Percentiles rank a stretch among this genome's conserved stretches.
Conservation (phyloP, 202 grass and related monocot species). For the Schoenoplectus tabernaemontani region DNA sequence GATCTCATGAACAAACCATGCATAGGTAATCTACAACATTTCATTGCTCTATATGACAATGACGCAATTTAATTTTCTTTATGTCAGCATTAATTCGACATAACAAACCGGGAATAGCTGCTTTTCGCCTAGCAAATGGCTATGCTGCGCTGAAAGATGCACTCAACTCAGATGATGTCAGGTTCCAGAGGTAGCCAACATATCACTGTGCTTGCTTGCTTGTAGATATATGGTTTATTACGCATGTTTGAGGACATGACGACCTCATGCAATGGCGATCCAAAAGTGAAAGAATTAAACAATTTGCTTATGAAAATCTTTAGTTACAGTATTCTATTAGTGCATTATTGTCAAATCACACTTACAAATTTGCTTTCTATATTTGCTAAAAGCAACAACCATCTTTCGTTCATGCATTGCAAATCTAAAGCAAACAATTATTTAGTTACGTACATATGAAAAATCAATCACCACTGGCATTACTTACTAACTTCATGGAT, state of each 20-base stretch:
- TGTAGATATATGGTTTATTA: neutral
- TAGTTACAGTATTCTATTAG: too few species aligned
- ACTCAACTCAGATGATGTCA: slow-evolving; percentile 68
- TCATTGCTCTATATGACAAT: neutral
- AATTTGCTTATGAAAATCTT: too few species aligned
- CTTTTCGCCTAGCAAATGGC: slow-evolving; percentile 82
- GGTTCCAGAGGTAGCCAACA: slow-evolving; percentile 56
- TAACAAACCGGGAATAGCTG: slow-evolving; percentile 61
- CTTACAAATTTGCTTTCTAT: too few species aligned
- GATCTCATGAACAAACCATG: neutral
- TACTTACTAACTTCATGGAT: neutral
- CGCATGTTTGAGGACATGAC: neutral
- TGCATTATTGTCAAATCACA: too few species aligned
- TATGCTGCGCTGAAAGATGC: slow-evolving; percentile 75
- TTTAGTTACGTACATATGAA: neutral
- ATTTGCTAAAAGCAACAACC: too few species aligned
- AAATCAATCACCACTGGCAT: neutral
- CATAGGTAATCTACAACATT: neutral
- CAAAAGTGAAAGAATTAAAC: neutral
- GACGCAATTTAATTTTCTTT: neutral
- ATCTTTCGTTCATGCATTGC: too few species aligned
- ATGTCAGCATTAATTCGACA: slow-evolving; percentile 63
- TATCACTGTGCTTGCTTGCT: neutral
- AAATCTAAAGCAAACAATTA: neutral
- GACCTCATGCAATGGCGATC: neutral